Evolutionary conservation across 1,139 yeast genomes (phyloP).

Genomic region (Kodamaea arcana): DNA sequence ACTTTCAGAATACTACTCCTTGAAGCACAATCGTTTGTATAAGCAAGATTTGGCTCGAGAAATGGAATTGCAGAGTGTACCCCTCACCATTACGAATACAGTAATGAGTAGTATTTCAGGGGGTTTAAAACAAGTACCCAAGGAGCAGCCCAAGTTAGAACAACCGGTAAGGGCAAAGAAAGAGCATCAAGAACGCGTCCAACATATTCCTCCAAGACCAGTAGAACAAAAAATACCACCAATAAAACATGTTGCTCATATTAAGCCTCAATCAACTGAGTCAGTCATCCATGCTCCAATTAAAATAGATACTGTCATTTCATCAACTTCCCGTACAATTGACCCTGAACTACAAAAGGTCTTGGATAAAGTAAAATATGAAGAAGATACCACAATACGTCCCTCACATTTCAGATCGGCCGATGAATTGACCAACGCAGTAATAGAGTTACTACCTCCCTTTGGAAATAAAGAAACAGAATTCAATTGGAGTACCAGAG

Average conservation of each 20-base stretch:
- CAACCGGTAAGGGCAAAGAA: neutral
- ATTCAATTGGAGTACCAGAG: slow-evolving; percentile 78
- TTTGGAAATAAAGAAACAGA: slow-evolving; percentile 88
- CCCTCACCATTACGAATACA: slow-evolving; percentile 8
- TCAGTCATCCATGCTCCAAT: neutral
- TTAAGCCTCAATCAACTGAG: neutral
- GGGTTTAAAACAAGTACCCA: neutral
- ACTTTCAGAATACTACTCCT: slow-evolving; percentile 25
- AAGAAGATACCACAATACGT: slow-evolving; percentile 22
- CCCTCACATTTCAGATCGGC: slow-evolving; percentile 15
- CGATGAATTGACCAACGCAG: slow-evolving; percentile 15
- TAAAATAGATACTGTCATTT: neutral
- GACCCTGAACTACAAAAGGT: slow-evolving; percentile 9
- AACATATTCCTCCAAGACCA: neutral
- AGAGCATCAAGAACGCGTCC: neutral
- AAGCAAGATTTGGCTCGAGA: slow-evolving; percentile 49
- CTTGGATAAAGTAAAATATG: slow-evolving; percentile 18
- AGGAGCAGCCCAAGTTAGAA: neutral
- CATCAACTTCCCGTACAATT: neutral
- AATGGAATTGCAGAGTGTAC: slow-evolving; percentile 38
- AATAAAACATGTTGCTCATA: neutral
- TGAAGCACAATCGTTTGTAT: slow-evolving; percentile 24
- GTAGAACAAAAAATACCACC: neutral
- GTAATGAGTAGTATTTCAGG: slow-evolving; percentile 3
- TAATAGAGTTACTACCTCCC: slow-evolving; percentile 20